A percentile compares a stretch with the other conserved stretches of the same genome.
Conservation (phyloP, 352 stramenopile species). For the Pythium brassicae region DNA sequence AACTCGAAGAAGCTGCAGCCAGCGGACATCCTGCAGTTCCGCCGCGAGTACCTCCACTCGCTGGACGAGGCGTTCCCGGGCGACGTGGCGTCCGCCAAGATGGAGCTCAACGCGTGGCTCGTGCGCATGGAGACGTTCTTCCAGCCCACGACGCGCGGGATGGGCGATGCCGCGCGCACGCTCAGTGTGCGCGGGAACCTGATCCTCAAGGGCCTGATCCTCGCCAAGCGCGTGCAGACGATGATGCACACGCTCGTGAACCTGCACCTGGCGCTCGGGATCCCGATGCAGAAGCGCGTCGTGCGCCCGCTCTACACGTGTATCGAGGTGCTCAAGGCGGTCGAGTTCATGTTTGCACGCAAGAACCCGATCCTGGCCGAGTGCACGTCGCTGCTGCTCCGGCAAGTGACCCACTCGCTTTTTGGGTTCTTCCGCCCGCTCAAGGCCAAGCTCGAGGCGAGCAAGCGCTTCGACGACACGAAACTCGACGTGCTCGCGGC, state of each 20-base stretch:
- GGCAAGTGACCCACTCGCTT: slow-evolving; percentile 75
- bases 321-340: slow-evolving; percentile 89
- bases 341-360: slow-evolving; percentile 91
- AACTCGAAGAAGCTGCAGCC: slow-evolving; percentile 83
- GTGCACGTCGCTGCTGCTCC: slow-evolving; percentile 64
- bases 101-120: slow-evolving; percentile 82
- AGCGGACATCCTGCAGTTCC: slow-evolving; percentile 68
- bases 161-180: slow-evolving; percentile 65
- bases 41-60: slow-evolving; percentile 73
- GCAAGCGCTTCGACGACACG: slow-evolving; percentile 84
- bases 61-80: slow-evolving; percentile 75
- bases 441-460: slow-evolving; percentile 79
- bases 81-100: slow-evolving; percentile 73
- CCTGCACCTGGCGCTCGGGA: slow-evolving; percentile 82
- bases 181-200: slow-evolving; percentile 81
- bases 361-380: slow-evolving; percentile 83
- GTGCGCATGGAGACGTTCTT: slow-evolving; percentile 88
- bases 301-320: slow-evolving; percentile 86
- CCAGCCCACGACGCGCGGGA: slow-evolving; percentile 70
- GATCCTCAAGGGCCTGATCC: slow-evolving; percentile 90
- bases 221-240: slow-evolving; percentile 85
- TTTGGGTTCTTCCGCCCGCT: slow-evolving; percentile 79
- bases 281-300: slow-evolving; percentile 82
- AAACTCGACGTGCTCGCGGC: slow-evolving; percentile 82
- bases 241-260: slow-evolving; percentile 90